phyloP scores from a whole-genome alignment of 2,329 filamentous ascomycete species.

The Cadophora sp. region DNA sequence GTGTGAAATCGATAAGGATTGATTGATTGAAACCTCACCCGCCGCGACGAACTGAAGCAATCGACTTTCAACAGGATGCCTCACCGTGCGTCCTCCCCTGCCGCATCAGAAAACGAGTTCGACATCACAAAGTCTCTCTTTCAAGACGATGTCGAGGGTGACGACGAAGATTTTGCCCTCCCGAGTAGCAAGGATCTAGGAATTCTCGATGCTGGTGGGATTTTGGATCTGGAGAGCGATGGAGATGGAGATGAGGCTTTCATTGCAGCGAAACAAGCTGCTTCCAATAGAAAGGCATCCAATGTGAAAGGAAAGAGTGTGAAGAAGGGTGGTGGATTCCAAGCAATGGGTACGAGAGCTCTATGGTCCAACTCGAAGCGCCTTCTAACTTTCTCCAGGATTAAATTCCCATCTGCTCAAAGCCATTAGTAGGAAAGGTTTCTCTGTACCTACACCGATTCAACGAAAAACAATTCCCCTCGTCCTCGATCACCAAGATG shows the following conservation, averaged over 20 bases:
- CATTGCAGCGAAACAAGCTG: constrained; percentile 86
- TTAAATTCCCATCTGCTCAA: constrained; percentile 84
- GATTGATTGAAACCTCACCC: not conserved
- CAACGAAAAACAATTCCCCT: constrained; percentile 96
- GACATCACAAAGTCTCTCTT: constrained; percentile 86
- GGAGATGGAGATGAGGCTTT: constrained; percentile 83
- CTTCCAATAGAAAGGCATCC: constrained; percentile 83
- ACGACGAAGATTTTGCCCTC: constrained; percentile 50
- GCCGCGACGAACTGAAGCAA: constrained; percentile 17
- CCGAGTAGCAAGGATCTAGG: constrained; percentile 48
- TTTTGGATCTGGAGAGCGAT: constrained; percentile 64
- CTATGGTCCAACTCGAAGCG: constrained; percentile 2
- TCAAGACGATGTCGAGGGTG: constrained; percentile 62
- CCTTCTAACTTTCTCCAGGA: constrained; percentile 52
- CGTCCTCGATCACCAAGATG: constrained; percentile 87
- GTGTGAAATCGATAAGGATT: constrained; percentile 5
- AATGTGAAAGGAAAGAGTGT: constrained; percentile 84
- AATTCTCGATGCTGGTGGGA: constrained; percentile 64
- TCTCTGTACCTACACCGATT: constrained; percentile 95
- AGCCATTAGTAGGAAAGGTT: constrained; percentile 92
- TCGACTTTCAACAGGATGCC: constrained; percentile 60
- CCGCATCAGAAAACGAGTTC: constrained; percentile 86
- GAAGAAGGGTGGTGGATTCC: constrained; percentile 96
- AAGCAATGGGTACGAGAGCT: constrained; percentile 78
- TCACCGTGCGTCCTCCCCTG: constrained; percentile 77